phyloP scores from a whole-genome alignment of 495 filamentous ascomycete genomes.

The Lasiosphaeris hirsuta region DNA sequence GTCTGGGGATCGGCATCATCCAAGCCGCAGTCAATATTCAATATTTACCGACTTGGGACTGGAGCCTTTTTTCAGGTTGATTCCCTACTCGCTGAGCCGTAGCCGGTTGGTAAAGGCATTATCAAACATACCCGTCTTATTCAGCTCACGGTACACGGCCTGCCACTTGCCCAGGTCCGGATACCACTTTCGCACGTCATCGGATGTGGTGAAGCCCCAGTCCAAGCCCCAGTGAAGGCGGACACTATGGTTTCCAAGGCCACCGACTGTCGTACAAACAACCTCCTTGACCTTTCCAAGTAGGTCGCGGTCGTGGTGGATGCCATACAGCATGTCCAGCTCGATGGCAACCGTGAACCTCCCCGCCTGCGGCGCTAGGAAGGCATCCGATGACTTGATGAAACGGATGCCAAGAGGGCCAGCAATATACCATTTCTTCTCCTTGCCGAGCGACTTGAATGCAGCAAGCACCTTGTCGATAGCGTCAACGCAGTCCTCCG shows the following conservation, averaged over 20 bases:
- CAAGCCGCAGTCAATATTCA: too few relatives aligned
- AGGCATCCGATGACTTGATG: conserved; percentile 6
- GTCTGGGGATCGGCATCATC: too few relatives aligned
- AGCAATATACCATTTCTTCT: conserved; percentile 8
- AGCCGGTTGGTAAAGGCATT: conserved; percentile 13
- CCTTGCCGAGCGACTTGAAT: background rate
- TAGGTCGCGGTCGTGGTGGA: background rate
- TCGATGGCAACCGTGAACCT: conserved; percentile 11
- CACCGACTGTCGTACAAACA: background rate
- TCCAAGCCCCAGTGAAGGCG: conserved; percentile 17
- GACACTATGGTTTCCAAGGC: background rate
- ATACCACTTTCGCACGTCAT: conserved; percentile 15
- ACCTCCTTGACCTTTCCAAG: conserved; percentile 5
- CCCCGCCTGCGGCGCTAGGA: conserved; percentile 13
- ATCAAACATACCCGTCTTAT: conserved; percentile 17
- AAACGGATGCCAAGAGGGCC: conserved; percentile 14
- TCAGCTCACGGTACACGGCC: conserved; percentile 7
- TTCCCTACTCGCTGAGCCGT: background rate
- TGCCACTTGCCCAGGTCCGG: conserved; percentile 7
- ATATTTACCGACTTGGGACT: too few relatives aligned
- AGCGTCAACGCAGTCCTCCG: background rate
- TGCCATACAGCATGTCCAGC: conserved; percentile 13
- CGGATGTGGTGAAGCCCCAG: background rate
- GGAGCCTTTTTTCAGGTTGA: too few relatives aligned
- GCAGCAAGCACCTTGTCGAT: conserved; percentile 6